Percentiles rank a stretch among this genome's conserved stretches.
phyloP scores from a whole-genome alignment of 768 basidiomycete species.

The Termitomyces sp. region DNA sequence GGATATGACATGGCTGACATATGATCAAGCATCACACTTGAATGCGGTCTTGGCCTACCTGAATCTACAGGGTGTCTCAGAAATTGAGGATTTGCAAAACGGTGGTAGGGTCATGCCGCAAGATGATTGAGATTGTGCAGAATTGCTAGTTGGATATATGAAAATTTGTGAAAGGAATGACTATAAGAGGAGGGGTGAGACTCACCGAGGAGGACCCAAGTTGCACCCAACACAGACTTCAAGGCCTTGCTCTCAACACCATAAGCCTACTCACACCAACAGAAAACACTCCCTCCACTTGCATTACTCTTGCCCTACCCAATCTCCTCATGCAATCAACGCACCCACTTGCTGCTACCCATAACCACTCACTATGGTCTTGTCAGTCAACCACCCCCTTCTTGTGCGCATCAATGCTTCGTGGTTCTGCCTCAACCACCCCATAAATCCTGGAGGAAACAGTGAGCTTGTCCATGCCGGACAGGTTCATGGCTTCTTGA shows the following conservation, averaged over 20 bases:
- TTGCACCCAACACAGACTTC: too few species aligned
- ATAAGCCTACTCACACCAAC: too few species aligned
- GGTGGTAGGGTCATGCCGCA: not conserved
- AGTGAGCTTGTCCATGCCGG: not conserved
- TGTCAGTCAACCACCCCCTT: not conserved
- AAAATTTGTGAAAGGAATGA: not conserved
- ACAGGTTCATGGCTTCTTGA: not conserved
- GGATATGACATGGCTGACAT: conserved; percentile 3
- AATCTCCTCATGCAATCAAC: not conserved
- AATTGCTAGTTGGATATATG: not conserved
- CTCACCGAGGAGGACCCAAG: not conserved
- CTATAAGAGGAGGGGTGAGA: not conserved
- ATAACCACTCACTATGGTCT: not conserved
- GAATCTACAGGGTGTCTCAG: not conserved
- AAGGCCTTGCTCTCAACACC: too few species aligned
- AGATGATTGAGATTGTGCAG: not conserved
- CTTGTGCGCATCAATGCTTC: not conserved
- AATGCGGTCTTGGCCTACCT: not conserved
- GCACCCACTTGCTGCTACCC: not conserved
- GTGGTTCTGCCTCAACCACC: not conserved
- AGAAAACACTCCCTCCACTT: not conserved
- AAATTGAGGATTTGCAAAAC: not conserved
- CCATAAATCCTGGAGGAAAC: not conserved
- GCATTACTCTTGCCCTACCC: not conserved
- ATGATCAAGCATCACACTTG: not conserved